These are phyloP conservation scores for Mycena vulgaris DNA, from an alignment of 768 basidiomycete genomes.

Conservation along the genomic window DNA sequence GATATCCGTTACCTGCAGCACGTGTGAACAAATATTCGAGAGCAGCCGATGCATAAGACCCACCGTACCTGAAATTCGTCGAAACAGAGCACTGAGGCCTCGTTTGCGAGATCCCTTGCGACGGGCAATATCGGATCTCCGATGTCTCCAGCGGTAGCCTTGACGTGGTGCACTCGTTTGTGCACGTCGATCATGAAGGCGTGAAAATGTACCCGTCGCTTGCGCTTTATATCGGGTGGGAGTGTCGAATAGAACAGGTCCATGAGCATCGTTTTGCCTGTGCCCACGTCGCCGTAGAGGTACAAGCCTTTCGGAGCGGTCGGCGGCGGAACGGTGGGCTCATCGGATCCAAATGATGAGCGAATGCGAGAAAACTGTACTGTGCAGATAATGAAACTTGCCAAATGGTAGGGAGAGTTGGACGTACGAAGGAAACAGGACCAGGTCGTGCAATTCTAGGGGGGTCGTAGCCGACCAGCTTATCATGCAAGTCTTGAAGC, in stretches of 20 bases:
- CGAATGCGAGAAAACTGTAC: conserved; percentile 62
- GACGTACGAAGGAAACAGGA: conserved; percentile 56
- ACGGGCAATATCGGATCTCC: conserved; percentile 92
- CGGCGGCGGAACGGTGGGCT: conserved; percentile 60
- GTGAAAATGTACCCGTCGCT: conserved; percentile 96
- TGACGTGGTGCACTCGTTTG: conserved; percentile 89
- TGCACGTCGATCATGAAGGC: conserved; percentile 99
- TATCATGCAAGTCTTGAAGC: conserved; percentile 85
- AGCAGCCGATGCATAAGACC: not conserved
- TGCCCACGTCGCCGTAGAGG: conserved; percentile 96
- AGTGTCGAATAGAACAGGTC: conserved; percentile 95
- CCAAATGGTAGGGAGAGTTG: conserved; percentile 9
- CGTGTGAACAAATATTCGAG: conserved; percentile 17
- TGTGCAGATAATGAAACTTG: conserved; percentile 37
- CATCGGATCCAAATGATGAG: conserved; percentile 42
- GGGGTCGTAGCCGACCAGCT: conserved; percentile 79
- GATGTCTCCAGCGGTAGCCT: conserved; percentile 77
- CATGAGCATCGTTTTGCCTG: conserved; percentile 99
- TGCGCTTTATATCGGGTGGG: conserved; percentile 73
- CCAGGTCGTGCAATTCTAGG: conserved; percentile 68
- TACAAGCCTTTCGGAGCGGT: conserved; percentile 90
- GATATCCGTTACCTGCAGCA: conserved; percentile 89
- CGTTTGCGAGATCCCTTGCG: conserved; percentile 87
- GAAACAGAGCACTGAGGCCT: conserved; percentile 92
- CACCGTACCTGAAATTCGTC: conserved; percentile 94